Evolutionary conservation across 768 basidiomycete species (phyloP).

Genomic region (Termitomyces sp.): DNA sequence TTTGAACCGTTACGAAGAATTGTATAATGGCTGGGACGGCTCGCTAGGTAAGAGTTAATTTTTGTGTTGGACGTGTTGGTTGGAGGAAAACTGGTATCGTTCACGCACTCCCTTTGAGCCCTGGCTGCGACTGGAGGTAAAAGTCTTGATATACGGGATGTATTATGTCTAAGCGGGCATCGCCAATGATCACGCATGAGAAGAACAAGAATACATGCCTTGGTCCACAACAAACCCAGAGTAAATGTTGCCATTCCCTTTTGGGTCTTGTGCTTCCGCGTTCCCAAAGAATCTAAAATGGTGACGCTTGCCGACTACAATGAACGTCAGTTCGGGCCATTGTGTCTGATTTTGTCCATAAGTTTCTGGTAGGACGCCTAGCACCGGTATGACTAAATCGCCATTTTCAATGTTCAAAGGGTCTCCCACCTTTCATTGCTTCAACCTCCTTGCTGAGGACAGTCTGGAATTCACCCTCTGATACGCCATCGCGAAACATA

Average conservation of each 20-base stretch:
- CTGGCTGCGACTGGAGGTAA: slow-evolving; percentile 55
- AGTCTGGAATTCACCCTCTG: slow-evolving; percentile 24
- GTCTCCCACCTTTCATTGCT: slow-evolving; percentile 13
- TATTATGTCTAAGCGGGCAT: slow-evolving; percentile 39
- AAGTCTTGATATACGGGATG: slow-evolving; percentile 57
- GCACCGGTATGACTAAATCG: not conserved
- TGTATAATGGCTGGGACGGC: slow-evolving; percentile 53
- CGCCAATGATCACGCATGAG: not conserved
- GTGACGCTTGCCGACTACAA: slow-evolving; percentile 56
- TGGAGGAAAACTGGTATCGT: not conserved
- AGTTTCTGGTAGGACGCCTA: slow-evolving; percentile 16
- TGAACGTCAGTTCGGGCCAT: slow-evolving; percentile 47
- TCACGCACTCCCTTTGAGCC: slow-evolving; percentile 43
- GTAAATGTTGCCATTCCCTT: slow-evolving; percentile 48
- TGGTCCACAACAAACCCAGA: slow-evolving; percentile 59
- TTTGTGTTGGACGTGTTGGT: no score
- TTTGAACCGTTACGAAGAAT: slow-evolving; percentile 30
- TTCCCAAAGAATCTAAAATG: slow-evolving; percentile 52
- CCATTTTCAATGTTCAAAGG: not conserved
- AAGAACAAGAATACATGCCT: slow-evolving; percentile 7
- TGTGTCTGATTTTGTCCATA: slow-evolving; percentile 31
- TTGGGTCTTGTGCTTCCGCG: slow-evolving; percentile 34
- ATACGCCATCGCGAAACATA: slow-evolving; percentile 27
- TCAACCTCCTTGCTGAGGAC: slow-evolving; percentile 16
- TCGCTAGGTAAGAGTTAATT: slow-evolving; percentile 28